Base-by-base conservation (phyloP, 1,139 yeast genomes). In the Kurtzmaniella quercitrusa region DNA sequence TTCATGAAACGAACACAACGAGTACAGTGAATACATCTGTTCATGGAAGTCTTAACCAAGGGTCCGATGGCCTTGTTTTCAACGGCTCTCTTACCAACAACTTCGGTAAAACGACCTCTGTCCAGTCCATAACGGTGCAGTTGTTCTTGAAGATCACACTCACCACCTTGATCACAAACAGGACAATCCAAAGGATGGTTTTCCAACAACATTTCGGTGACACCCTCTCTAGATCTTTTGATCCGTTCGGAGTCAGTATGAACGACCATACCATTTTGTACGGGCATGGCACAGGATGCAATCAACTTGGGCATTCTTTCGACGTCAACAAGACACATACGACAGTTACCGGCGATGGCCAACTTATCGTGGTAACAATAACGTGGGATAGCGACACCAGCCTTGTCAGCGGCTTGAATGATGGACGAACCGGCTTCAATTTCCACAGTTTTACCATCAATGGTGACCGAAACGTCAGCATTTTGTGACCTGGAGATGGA, bases 121-220 rank as follows among this genome's bases (percentile, higher is more conserved):
- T 88, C 96, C 43, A 85, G 68, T 46, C 96, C 96, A 60, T 85
- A 85, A 63, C 94, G 79, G 64, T 84, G 73, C 22, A 89, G 76
- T 70, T 88, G 95, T 61, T 88, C 95, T 68, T 88, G 96, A 55
- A 88, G 76, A 62, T 88, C 96, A 72, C 96, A 88, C 63, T 88
- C 96, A 53, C 95, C 95, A 68, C 95, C 96, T 68, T 88, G 95
- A 66, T 88, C 96, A 67, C 96, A 88, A 43, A 88, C 85, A 33
- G 95, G 96, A 68, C 95, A 88, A 68, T 88, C 96, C 60, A 88
- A 76, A 30, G 96, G 96, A 70, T 88, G 96, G 72, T 88, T 88
- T 56, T 88, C 89, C 53, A 88, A 76, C 52, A 88, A 68, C 83
- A 88, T 84, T 66, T 88, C 96, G 40, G 95, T 87, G 53, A 88